These are phyloP conservation scores for Paradendryphiella salina DNA, from an alignment of 2,329 filamentous ascomycete species.

Conservation along the genomic window DNA sequence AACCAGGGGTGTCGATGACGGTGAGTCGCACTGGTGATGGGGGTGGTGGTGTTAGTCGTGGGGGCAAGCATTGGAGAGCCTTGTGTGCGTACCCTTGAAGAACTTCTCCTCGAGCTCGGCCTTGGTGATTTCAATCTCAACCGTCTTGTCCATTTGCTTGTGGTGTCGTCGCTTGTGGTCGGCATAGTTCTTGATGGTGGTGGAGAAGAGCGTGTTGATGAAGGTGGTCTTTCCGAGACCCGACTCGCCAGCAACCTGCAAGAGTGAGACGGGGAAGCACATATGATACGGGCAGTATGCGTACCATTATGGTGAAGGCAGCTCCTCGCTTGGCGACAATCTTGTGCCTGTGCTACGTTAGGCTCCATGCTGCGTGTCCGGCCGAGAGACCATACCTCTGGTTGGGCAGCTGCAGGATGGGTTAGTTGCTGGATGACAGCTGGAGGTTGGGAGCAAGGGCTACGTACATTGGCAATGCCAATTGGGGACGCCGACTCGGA, in stretches of 20 bases:
- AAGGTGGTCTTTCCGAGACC: constrained; percentile 99
- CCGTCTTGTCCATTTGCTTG: constrained; percentile 99
- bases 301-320: constrained; percentile 98
- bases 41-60: constrained; percentile 60
- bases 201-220: constrained; percentile 99
- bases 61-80: not conserved
- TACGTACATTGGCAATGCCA: constrained; percentile 73
- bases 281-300: constrained; percentile 23
- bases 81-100: constrained; percentile 81
- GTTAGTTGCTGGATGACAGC: constrained; percentile 38
- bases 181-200: constrained; percentile 99
- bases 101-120: constrained; percentile 99
- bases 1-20: constrained; percentile 97
- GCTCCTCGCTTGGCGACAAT: constrained; percentile 84
- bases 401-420: constrained; percentile 62
- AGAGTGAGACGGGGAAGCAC: constrained; percentile 29
- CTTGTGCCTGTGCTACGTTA: constrained; percentile 61
- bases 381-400: constrained; percentile 58
- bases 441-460: not conserved
- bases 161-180: constrained; percentile 99
- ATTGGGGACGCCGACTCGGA: constrained; percentile 68
- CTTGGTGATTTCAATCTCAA: constrained; percentile 99
- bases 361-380: constrained; percentile 25
- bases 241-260: constrained; percentile 94
- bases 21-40: constrained; percentile 83